These are phyloP conservation scores for Colletotrichum horii DNA, from an alignment of 2,329 filamentous ascomycete species.

Conservation along the genomic window DNA sequence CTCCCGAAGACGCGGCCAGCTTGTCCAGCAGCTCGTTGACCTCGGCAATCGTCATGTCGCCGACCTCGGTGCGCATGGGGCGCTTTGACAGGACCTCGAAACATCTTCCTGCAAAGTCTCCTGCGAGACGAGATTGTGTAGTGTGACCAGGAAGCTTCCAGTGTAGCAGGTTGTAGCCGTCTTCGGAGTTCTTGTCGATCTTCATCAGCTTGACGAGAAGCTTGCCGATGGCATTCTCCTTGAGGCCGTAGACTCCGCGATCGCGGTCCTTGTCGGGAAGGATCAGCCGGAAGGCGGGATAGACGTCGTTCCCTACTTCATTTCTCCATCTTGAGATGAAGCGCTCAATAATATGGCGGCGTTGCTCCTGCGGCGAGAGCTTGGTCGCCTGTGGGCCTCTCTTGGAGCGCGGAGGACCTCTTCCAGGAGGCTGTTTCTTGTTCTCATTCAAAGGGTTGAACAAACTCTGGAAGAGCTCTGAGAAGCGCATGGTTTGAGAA, in stretches of 20 bases:
- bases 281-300: slow-evolving; percentile 89
- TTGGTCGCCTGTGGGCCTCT: slow-evolving; percentile 63
- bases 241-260: slow-evolving; percentile 89
- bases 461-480: slow-evolving; percentile 75
- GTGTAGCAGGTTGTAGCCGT: slow-evolving; percentile 82
- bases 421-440: slow-evolving; percentile 73
- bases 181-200: slow-evolving; percentile 88
- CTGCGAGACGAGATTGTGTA: slow-evolving; percentile 69
- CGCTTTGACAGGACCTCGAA: slow-evolving; percentile 86
- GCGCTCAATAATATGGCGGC: slow-evolving; percentile 79
- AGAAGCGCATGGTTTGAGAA: slow-evolving; percentile 80
- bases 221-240: slow-evolving; percentile 90
- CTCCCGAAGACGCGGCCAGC: slow-evolving; percentile 75
- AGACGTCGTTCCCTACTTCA: slow-evolving; percentile 91
- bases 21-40: slow-evolving; percentile 87
- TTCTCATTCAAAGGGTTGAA: slow-evolving; percentile 84
- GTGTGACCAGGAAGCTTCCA: slow-evolving; percentile 88
- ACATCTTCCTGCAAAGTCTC: slow-evolving; percentile 91
- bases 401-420: slow-evolving; percentile 59
- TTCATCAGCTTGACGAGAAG: slow-evolving; percentile 91
- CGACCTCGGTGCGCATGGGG: slow-evolving; percentile 74
- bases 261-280: slow-evolving; percentile 93
- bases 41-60: slow-evolving; percentile 84
- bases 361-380: slow-evolving; percentile 76
- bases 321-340: slow-evolving; percentile 89